Percentiles rank a stretch among this genome's conserved stretches.
Evolutionary conservation across 306 rosid species (phyloP).

Genomic region (Citrullus colocynthis): DNA sequence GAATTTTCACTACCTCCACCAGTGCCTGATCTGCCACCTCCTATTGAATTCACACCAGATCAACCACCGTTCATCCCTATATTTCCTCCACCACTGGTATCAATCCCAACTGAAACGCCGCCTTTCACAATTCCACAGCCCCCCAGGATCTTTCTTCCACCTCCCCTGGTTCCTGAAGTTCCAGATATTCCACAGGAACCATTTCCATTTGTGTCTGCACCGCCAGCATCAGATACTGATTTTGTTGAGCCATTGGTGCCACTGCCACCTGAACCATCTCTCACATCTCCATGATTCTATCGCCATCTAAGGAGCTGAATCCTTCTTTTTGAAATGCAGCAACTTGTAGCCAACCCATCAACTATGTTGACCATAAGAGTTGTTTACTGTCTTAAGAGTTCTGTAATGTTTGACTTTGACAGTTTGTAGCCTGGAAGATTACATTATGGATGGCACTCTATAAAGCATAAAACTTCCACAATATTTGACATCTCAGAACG

Average conservation of each 20-base stretch:
- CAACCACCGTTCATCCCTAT: slow-evolving; percentile 38
- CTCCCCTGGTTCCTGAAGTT: slow-evolving; percentile 30
- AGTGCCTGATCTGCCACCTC: slow-evolving; percentile 22
- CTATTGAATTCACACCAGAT: slow-evolving; percentile 18
- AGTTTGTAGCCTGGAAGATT: background rate
- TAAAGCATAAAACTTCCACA: background rate
- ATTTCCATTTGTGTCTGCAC: slow-evolving; percentile 20
- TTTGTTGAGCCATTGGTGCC: slow-evolving; percentile 20
- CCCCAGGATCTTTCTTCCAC: slow-evolving; percentile 26
- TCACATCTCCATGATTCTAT: slow-evolving; percentile 15
- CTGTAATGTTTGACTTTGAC: background rate
- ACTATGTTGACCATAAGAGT: background rate
- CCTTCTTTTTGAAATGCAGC: background rate
- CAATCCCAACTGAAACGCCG: slow-evolving; percentile 29
- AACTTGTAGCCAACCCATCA: background rate
- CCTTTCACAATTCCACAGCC: slow-evolving; percentile 17
- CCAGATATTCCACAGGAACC: slow-evolving; percentile 28
- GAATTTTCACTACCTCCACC: slow-evolving; percentile 27
- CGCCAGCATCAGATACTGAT: slow-evolving; percentile 21
- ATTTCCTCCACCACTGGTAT: slow-evolving; percentile 28
- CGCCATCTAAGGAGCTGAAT: slow-evolving; percentile 3
- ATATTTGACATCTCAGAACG: background rate
- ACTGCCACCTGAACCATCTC: slow-evolving; percentile 15
- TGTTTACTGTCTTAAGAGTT: background rate
- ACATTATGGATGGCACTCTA: background rate